Percentiles rank a stretch among this genome's conserved stretches.
phyloP scores from a whole-genome alignment of 768 basidiomycete species.

The Lentinula boryana region DNA sequence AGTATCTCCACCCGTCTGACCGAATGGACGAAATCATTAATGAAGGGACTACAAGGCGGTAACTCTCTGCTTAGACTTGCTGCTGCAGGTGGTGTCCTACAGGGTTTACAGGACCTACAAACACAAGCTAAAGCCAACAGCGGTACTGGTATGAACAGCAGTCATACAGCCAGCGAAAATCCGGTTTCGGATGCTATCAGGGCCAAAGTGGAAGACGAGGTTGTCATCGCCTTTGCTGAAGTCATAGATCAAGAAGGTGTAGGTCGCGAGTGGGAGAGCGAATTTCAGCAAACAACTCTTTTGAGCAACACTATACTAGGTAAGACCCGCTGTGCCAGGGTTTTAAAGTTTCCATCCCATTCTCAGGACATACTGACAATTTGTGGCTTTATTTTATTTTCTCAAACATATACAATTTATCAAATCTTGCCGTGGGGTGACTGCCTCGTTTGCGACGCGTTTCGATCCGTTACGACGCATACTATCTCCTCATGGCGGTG shows the following conservation, averaged over 20 bases:
- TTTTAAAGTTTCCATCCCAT: background rate
- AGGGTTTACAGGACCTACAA: constrained; percentile 55
- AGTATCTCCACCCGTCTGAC: constrained; percentile 32
- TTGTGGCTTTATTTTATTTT: background rate
- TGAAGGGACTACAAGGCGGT: constrained; percentile 62
- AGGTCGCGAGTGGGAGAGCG: constrained; percentile 52
- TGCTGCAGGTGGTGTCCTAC: constrained; percentile 56
- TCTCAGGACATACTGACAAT: background rate
- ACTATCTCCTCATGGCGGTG: background rate
- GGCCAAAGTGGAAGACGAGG: constrained; percentile 53
- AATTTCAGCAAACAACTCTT: constrained; percentile 46
- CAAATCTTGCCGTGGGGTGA: background rate
- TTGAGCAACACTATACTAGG: background rate
- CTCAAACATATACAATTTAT: background rate
- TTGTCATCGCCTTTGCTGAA: constrained; percentile 67
- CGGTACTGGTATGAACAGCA: background rate
- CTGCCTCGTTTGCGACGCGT: background rate
- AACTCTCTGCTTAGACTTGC: constrained; percentile 56
- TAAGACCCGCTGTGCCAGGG: background rate
- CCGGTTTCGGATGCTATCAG: constrained; percentile 25
- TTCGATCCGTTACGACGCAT: background rate
- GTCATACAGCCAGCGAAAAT: constrained; percentile 14
- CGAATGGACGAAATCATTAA: constrained; percentile 45
- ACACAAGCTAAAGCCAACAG: constrained; percentile 21
- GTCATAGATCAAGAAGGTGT: constrained; percentile 45